phyloP scores from a whole-genome alignment of 2,329 filamentous ascomycete species.

The Chlorencoelia australis region DNA sequence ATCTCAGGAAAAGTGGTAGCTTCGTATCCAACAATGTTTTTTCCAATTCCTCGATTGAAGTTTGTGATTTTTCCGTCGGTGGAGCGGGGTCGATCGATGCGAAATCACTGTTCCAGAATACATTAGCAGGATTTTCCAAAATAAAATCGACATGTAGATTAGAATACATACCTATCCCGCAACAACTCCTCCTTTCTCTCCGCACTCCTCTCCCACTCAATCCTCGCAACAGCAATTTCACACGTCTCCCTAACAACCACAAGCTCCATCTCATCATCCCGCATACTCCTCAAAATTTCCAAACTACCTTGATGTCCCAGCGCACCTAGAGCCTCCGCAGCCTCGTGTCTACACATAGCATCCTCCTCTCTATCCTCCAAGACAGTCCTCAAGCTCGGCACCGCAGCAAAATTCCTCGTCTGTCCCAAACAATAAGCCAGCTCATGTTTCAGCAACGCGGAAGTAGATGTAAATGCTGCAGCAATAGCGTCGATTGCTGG shows the following conservation, averaged over 20 bases:
- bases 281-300: slow-evolving; percentile 59
- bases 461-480: slow-evolving; percentile 73
- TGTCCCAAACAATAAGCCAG: slow-evolving; percentile 95
- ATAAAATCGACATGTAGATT: not conserved
- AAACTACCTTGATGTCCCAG: slow-evolving; percentile 68
- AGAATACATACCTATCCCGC: slow-evolving; percentile 57
- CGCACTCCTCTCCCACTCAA: slow-evolving; percentile 82
- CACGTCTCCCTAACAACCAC: slow-evolving; percentile 89
- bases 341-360: slow-evolving; percentile 92
- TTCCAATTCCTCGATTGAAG: slow-evolving; percentile 66
- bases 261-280: slow-evolving; percentile 66
- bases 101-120: slow-evolving; percentile 61
- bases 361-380: slow-evolving; percentile 75
- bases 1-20: slow-evolving; percentile 78
- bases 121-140: slow-evolving; percentile 13
- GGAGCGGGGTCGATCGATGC: slow-evolving; percentile 92
- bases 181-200: slow-evolving; percentile 64
- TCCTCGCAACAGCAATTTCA: slow-evolving; percentile 89
- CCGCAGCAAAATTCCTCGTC: slow-evolving; percentile 65
- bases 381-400: slow-evolving; percentile 62
- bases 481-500: slow-evolving; percentile 72
- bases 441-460: slow-evolving; percentile 89
- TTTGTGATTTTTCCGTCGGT: slow-evolving; percentile 63
- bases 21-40: slow-evolving; percentile 68
- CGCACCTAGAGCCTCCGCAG: slow-evolving; percentile 87